phyloP scores from a whole-genome alignment of 805 yeast genomes.

The Candida fluviatilis region DNA sequence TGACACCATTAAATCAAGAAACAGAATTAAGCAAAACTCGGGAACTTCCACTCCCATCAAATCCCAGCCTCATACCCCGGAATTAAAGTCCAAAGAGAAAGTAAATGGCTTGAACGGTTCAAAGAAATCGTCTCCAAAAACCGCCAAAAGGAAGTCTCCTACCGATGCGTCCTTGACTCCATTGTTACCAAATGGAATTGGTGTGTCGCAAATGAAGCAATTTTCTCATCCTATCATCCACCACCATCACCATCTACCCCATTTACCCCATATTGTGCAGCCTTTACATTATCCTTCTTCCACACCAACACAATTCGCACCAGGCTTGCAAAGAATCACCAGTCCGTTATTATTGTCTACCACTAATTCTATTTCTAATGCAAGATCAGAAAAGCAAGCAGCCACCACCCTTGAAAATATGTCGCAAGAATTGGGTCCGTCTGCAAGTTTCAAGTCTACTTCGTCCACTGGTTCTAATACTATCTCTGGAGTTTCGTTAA shows the following conservation, averaged over 20 bases:
- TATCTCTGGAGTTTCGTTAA: constrained; percentile 23
- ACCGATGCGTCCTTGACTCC: constrained; percentile 19
- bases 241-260: constrained; percentile 18
- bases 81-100: constrained; percentile 48
- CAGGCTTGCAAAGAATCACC: constrained; percentile 58
- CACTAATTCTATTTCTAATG: constrained; percentile 39
- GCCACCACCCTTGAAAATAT: constrained; percentile 44
- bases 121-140: constrained; percentile 20
- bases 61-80: constrained; percentile 54
- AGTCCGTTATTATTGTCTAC: constrained; percentile 61
- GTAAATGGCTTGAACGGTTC: constrained; percentile 7
- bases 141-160: constrained; percentile 10
- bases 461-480: neutral
- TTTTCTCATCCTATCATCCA: neutral
- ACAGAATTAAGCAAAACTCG: constrained; percentile 60
- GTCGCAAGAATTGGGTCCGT: constrained; percentile 42
- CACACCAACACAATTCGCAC: constrained; percentile 68
- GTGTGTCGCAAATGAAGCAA: neutral
- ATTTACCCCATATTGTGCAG: constrained; percentile 13
- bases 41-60: constrained; percentile 16
- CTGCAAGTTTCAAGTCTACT: constrained; percentile 31
- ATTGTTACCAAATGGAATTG: constrained; percentile 14
- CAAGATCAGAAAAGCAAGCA: constrained; percentile 29
- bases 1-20: constrained; percentile 87
- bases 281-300: constrained; percentile 64